Percentiles rank a stretch among this genome's conserved stretches.
Conservation (phyloP, 176 grass and related monocot genomes). For the sorghum (Sorghum bicolor) region DNA sequence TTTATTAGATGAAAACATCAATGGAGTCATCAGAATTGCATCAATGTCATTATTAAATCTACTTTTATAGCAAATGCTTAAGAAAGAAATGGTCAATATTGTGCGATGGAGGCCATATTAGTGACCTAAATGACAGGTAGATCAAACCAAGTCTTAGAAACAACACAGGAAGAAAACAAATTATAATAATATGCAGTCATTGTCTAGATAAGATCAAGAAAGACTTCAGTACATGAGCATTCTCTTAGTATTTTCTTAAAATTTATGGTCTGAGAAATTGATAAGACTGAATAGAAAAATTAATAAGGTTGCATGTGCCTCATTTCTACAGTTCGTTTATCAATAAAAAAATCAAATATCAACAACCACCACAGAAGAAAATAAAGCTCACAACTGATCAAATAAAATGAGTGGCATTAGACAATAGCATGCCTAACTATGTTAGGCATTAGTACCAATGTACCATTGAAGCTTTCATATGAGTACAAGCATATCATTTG, state of each 20-base stretch:
- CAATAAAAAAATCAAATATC: neutral
- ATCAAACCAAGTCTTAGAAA: neutral
- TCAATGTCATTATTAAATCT: neutral
- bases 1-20: neutral
- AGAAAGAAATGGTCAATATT: neutral
- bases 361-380: neutral
- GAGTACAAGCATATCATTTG: neutral
- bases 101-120: neutral
- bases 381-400: neutral
- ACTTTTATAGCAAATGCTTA: neutral
- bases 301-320: neutral
- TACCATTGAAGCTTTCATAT: neutral
- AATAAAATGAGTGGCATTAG: neutral
- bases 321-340: neutral
- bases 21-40: neutral
- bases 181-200: neutral
- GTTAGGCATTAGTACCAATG: neutral
- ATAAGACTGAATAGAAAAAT: neutral
- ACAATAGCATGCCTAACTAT: constrained; percentile 10
- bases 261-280: neutral
- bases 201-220: neutral
- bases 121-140: neutral
- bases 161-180: neutral
- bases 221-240: neutral
- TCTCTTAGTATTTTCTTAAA: neutral